Evolutionary conservation across 768 basidiomycete genomes (phyloP).

Genomic region (Daedaleopsis nitida): DNA sequence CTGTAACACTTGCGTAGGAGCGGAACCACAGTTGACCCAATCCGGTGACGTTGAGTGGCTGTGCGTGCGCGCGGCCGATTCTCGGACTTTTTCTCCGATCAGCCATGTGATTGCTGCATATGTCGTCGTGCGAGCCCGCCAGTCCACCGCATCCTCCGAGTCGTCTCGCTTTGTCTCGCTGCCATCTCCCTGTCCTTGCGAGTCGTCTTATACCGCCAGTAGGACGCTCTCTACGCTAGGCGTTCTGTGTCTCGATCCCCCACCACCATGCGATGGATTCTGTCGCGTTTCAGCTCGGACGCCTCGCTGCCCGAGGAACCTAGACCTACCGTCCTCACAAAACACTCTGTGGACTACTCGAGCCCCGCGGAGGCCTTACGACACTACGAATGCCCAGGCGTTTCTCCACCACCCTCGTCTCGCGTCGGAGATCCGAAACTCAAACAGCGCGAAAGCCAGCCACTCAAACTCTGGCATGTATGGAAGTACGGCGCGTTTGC

Average conservation of each 20-base stretch:
- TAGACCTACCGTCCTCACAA: slow-evolving; percentile 1
- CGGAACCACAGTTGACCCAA: slow-evolving; percentile 10
- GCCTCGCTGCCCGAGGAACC: slow-evolving; percentile 8
- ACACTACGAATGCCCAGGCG: slow-evolving; percentile 69
- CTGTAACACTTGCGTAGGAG: slow-evolving; percentile 3
- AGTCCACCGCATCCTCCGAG: slow-evolving; percentile 7
- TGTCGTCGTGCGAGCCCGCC: not conserved
- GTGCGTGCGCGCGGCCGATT: not conserved
- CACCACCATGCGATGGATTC: slow-evolving; percentile 14
- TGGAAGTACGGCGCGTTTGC: slow-evolving; percentile 60
- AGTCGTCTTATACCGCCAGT: slow-evolving; percentile 7
- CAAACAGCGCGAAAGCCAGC: slow-evolving; percentile 55
- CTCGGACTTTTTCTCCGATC: slow-evolving; percentile 8
- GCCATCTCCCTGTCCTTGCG: slow-evolving; percentile 11
- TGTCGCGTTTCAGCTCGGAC: slow-evolving; percentile 5
- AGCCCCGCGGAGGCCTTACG: slow-evolving; percentile 32
- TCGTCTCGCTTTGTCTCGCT: slow-evolving; percentile 16
- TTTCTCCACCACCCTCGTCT: slow-evolving; percentile 68
- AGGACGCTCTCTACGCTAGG: not conserved
- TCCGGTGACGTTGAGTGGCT: slow-evolving; percentile 11
- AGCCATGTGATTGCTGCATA: slow-evolving; percentile 16
- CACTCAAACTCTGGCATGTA: slow-evolving; percentile 66
- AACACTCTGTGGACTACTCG: slow-evolving; percentile 5
- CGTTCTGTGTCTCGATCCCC: not conserved
- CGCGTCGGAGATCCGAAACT: slow-evolving; percentile 65